These are phyloP conservation scores for Avena insularis DNA, from an alignment of 176 grass and related monocot species.

Conservation along the genomic window DNA sequence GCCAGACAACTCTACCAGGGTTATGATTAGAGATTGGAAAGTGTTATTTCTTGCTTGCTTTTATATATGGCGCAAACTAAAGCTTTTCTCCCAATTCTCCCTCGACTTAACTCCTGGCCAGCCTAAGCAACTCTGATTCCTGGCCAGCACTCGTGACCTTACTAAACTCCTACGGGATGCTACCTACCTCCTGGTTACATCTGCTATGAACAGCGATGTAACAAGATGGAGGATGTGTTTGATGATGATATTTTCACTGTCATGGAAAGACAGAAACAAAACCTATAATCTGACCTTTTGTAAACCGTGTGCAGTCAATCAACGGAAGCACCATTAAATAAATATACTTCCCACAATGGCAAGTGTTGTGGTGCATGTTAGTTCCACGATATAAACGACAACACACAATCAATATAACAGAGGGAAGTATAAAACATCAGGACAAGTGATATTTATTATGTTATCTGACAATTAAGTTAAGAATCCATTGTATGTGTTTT, in stretches of 20 bases:
- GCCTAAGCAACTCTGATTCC: neutral
- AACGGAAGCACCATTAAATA: neutral
- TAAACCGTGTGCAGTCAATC: neutral
- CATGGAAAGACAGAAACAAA: neutral
- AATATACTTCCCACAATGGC: neutral
- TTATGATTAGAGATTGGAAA: neutral
- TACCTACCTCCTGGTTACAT: neutral
- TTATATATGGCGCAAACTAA: neutral
- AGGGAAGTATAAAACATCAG: constrained; percentile 18
- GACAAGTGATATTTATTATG: neutral
- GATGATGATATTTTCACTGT: neutral
- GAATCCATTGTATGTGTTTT: neutral
- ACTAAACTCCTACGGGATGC: neutral
- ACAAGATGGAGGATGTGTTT: neutral
- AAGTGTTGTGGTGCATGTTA: neutral
- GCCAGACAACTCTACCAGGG: neutral
- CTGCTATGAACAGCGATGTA: neutral
- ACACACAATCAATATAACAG: neutral
- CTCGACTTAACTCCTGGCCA: neutral
- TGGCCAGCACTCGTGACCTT: neutral
- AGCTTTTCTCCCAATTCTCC: constrained; percentile 2
- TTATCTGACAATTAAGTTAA: neutral
- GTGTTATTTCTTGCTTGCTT: neutral
- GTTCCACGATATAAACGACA: constrained; percentile 19
- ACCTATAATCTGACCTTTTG: neutral